Percentiles rank a stretch among this genome's conserved stretches.
Conservation (phyloP, 306 rosid genomes). For the Vicia faba region DNA sequence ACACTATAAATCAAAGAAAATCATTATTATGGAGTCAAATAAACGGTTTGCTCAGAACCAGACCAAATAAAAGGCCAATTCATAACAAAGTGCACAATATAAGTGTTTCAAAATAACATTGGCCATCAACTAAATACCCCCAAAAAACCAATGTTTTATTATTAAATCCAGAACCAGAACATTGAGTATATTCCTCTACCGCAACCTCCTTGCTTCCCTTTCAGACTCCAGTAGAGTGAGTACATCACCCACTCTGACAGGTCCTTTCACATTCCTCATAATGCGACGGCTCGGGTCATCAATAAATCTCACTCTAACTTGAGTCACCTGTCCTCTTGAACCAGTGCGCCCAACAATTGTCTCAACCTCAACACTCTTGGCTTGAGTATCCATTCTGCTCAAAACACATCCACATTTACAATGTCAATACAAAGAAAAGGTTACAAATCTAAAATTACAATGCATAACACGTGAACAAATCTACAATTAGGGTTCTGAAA, state of each 20-base stretch:
- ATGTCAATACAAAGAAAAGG: too few relatives aligned
- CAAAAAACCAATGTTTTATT: neutral
- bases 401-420: too few relatives aligned
- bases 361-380: neutral
- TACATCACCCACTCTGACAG: neutral
- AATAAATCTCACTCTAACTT: neutral
- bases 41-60: too few relatives aligned
- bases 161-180: too few relatives aligned
- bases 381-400: slow-evolving; percentile 12
- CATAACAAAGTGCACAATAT: neutral
- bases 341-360: slow-evolving; percentile 3
- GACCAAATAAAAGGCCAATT: neutral
- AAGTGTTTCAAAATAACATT: neutral
- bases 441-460: too few relatives aligned
- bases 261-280: slow-evolving; percentile 21
- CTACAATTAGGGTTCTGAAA: too few relatives aligned
- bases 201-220: slow-evolving; percentile 23
- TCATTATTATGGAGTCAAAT: neutral
- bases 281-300: neutral
- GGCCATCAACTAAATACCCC: neutral
- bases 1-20: neutral
- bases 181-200: neutral
- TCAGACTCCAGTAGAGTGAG: slow-evolving; percentile 16
- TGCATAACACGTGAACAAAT: too few relatives aligned
- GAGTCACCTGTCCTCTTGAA: slow-evolving; percentile 27